Percentiles rank a stretch among this genome's conserved stretches.
Conservation (phyloP, 352 stramenopile genomes). For the Pythium coloratum region DNA sequence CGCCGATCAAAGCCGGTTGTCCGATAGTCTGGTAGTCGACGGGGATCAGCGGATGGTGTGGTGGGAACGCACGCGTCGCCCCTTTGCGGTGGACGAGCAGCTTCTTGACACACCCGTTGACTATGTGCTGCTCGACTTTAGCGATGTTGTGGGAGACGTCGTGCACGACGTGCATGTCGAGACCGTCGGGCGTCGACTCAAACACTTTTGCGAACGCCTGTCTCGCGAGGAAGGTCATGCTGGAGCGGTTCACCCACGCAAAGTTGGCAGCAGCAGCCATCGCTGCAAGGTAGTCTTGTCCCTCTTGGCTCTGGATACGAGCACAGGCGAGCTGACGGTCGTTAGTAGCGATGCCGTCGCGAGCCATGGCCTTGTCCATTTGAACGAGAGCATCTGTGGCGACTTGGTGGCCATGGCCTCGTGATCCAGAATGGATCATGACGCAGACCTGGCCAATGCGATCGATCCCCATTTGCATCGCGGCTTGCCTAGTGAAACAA, state of each 20-base stretch:
- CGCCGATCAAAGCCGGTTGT: neutral
- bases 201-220: neutral
- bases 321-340: slow-evolving; percentile 82
- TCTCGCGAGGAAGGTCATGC: neutral
- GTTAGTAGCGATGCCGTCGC: slow-evolving; percentile 72
- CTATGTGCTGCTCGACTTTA: neutral
- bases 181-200: neutral
- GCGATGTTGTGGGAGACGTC: neutral
- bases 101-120: neutral
- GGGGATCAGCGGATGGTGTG: neutral
- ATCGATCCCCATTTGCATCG: neutral
- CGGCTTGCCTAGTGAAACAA: neutral
- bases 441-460: neutral
- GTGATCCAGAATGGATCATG: neutral
- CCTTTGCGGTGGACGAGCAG: neutral
- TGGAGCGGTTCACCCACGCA: neutral
- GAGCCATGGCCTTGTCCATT: slow-evolving; percentile 76
- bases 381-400: slow-evolving; percentile 75
- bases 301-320: slow-evolving; percentile 48
- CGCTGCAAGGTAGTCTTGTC: neutral
- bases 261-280: neutral
- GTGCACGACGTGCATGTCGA: neutral
- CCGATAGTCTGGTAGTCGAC: neutral
- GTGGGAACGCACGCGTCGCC: neutral
- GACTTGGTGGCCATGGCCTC: slow-evolving; percentile 77